These are phyloP conservation scores for Metarhizium rileyi DNA, from an alignment of 2,329 filamentous ascomycete species.

Conservation along the genomic window DNA sequence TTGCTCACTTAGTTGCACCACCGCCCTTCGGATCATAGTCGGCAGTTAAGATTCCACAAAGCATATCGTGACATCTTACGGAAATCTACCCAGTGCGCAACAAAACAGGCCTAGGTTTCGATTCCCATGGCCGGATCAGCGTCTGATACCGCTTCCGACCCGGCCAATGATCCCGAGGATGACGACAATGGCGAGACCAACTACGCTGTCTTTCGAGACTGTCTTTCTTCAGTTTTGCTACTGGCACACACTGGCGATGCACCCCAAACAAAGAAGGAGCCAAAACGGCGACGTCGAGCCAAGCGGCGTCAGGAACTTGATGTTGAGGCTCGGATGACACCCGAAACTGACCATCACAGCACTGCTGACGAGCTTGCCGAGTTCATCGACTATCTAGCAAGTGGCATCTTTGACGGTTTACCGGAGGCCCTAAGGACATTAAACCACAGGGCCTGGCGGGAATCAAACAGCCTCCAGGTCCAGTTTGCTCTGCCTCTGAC, in stretches of 20 bases:
- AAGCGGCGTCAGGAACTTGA: conserved; percentile 11
- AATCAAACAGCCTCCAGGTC: conserved; percentile 33
- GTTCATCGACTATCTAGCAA: conserved; percentile 71
- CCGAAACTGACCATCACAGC: neutral
- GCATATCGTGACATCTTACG: neutral
- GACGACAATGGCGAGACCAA: conserved; percentile 10
- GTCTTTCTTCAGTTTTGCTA: conserved; percentile 30
- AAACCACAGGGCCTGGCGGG: conserved; percentile 44
- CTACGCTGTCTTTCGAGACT: conserved; percentile 60
- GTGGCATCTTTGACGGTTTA: conserved; percentile 56
- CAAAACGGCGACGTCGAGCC: conserved; percentile 33
- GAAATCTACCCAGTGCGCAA: neutral
- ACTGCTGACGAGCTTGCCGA: conserved; percentile 61
- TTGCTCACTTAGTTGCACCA: too few species aligned
- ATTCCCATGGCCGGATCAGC: neutral
- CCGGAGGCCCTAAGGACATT: conserved; percentile 52
- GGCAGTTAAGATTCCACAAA: neutral
- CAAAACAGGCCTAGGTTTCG: too few species aligned
- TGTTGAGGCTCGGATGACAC: neutral
- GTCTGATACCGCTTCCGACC: neutral
- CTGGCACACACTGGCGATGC: neutral
- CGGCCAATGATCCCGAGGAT: neutral
- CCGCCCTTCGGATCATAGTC: too few species aligned
- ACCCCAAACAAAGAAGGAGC: conserved; percentile 16
- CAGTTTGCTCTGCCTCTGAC: conserved; percentile 50